Base-by-base conservation (phyloP, 805 yeast species). In the Candida easanensis region DNA sequence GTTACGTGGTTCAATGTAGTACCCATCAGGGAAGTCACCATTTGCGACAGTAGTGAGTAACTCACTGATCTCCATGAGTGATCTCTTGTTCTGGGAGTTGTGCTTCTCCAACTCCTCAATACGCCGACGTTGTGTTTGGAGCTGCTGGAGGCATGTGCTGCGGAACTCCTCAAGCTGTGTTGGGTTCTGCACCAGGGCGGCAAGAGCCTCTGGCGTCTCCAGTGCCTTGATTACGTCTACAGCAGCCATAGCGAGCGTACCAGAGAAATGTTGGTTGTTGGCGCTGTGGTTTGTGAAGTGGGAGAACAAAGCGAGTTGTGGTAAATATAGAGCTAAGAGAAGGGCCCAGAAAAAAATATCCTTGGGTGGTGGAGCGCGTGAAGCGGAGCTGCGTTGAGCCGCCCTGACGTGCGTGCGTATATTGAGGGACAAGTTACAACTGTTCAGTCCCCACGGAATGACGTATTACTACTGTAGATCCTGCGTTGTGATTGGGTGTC, bases 11-110 rank as follows among this genome's bases (percentile, higher is more conserved):
- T 36, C 42, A 14, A 86, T 88, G 56, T 82, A 80, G 25, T 85
- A 89, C 56, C 82, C 82, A 51, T 83, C 84, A 19, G 87, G 75
- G 56, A 87, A 71, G 58, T 87, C 95, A 35, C 96, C 96, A 76
- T 82, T 82, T n/a, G 95, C 91, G 16, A 88, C 95, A 8, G 88
- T 82, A 28, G 41, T 42, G 22, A 48, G 36, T 17, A 38, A 36
- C 9, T 23, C 20, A 5, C 36, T 39, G 23, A 48, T 39, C 20
- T 39, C 41, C 3, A 25, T 23, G 19, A 48, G 34, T 2, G 52
- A 41, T 2, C 28, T 21, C 31, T 38, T 45, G 47, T 48, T 45
- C 14, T 43, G 32, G 11, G 41, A 9, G 31, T 36, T 25, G 23
- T 36, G 44, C 16, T 30, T 32, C 20, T 48, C 39, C 16, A 45